Conservation (phyloP, 305 asterid genomes). For the Fraxinus floribunda region DNA sequence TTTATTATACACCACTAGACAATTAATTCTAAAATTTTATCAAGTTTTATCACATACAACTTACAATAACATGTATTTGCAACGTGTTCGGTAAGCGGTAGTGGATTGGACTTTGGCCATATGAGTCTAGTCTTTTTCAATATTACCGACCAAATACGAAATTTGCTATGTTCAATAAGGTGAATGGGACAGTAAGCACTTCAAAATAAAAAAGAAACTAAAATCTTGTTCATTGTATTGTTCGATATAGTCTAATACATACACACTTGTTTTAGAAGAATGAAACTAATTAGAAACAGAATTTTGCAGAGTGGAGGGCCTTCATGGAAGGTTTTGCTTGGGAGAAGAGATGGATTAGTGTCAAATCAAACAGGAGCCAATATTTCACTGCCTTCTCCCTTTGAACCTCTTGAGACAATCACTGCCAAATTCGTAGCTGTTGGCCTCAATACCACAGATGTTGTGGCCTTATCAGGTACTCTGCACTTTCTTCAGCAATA, state of each 20-base stretch:
- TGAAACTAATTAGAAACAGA: background rate
- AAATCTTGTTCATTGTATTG: background rate
- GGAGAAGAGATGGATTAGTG: slow-evolving; percentile 74
- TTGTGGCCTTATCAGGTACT: slow-evolving; percentile 70
- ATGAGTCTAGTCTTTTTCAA: background rate
- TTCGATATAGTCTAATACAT: background rate
- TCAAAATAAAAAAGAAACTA: background rate
- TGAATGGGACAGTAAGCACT: background rate
- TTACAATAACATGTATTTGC: background rate
- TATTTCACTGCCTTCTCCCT: slow-evolving; percentile 58
- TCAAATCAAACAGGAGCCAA: slow-evolving; percentile 67
- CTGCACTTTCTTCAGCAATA: background rate
- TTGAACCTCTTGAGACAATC: slow-evolving; percentile 47
- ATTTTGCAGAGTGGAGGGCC: slow-evolving; percentile 78
- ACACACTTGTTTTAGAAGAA: background rate
- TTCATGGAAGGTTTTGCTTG: slow-evolving; percentile 63
- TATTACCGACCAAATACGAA: background rate
- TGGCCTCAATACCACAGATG: slow-evolving; percentile 61
- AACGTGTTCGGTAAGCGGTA: background rate
- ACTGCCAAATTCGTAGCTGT: slow-evolving; percentile 48
- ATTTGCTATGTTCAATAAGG: background rate
- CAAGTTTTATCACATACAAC: too few relatives aligned
- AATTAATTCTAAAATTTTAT: too few relatives aligned
- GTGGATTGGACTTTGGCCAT: background rate
- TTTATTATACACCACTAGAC: too few relatives aligned